A percentile compares a stretch with the other conserved stretches of the same genome.
phyloP scores from a whole-genome alignment of 176 grass and related monocot species.

The Leersia perrieri region DNA sequence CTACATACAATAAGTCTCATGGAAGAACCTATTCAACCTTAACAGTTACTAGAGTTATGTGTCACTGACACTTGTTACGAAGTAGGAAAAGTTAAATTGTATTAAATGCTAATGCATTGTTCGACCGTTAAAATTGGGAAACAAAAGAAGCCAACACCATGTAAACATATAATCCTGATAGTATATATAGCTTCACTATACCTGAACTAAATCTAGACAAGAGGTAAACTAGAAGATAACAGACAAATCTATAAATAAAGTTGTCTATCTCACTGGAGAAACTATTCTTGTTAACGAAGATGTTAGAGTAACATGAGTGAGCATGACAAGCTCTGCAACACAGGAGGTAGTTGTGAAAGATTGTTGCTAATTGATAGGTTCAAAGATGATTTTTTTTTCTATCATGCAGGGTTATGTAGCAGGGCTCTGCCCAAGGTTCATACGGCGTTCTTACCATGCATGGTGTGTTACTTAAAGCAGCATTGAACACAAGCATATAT shows the following conservation, averaged over 20 bases:
- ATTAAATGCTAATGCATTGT: not conserved
- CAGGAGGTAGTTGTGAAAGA: not conserved
- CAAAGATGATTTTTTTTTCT: not conserved
- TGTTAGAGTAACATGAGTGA: not conserved
- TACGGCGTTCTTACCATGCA: not conserved
- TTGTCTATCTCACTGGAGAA: not conserved
- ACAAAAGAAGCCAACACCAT: not conserved
- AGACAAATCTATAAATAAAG: not conserved
- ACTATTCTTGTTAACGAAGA: not conserved
- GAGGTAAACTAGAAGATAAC: not conserved
- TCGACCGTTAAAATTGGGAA: not conserved
- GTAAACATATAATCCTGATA: constrained; percentile 6
- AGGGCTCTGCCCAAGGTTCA: not conserved
- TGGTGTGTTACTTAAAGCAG: not conserved
- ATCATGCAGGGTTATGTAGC: not conserved
- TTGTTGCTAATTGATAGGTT: not conserved
- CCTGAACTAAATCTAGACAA: not conserved
- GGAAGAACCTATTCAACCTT: not conserved
- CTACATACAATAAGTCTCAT: not conserved
- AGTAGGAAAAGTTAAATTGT: not conserved
- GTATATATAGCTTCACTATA: not conserved
- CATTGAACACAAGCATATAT: not conserved
- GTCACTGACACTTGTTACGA: not conserved
- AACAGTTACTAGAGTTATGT: not conserved
- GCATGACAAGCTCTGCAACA: not conserved